phyloP scores from a whole-genome alignment of 305 asterid species.

The Fraxinus sp. region DNA sequence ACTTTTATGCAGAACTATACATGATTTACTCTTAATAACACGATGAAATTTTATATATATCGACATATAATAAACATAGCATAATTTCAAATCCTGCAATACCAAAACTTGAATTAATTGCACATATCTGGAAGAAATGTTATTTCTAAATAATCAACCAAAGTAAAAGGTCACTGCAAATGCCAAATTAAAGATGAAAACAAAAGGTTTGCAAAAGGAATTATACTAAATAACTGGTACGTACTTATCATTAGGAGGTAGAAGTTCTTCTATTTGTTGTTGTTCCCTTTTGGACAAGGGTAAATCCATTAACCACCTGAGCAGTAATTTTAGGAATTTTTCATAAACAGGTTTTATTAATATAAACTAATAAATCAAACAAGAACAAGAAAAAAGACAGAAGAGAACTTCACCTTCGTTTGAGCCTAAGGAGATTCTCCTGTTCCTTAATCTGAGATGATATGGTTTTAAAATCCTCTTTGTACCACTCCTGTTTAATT shows the following conservation, averaged over 20 bases:
- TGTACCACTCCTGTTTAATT: slow-evolving; percentile 4
- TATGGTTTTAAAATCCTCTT: slow-evolving; percentile 40
- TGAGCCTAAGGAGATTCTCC: slow-evolving; percentile 52
- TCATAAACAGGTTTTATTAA: neutral
- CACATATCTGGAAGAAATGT: neutral
- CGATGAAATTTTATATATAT: neutral
- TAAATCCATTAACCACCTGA: slow-evolving; percentile 81
- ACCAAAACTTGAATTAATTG: neutral
- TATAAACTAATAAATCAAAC: neutral
- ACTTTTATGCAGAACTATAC: neutral
- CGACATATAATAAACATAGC: neutral
- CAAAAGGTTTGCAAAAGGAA: neutral
- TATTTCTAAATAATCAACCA: neutral
- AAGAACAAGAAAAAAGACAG: neutral
- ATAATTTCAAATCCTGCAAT: neutral
- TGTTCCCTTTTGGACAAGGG: slow-evolving; percentile 39
- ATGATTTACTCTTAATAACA: neutral
- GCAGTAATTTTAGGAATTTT: neutral
- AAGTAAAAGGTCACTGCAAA: neutral
- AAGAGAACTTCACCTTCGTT: slow-evolving; percentile 49
- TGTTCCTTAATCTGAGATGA: slow-evolving; percentile 42
- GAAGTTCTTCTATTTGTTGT: slow-evolving; percentile 34
- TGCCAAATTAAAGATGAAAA: neutral
- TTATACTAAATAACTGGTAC: slow-evolving; percentile 8
- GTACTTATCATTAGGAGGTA: slow-evolving; percentile 50